Base-by-base conservation (phyloP, 768 basidiomycete genomes). In the Kwoniella dendrophila region DNA sequence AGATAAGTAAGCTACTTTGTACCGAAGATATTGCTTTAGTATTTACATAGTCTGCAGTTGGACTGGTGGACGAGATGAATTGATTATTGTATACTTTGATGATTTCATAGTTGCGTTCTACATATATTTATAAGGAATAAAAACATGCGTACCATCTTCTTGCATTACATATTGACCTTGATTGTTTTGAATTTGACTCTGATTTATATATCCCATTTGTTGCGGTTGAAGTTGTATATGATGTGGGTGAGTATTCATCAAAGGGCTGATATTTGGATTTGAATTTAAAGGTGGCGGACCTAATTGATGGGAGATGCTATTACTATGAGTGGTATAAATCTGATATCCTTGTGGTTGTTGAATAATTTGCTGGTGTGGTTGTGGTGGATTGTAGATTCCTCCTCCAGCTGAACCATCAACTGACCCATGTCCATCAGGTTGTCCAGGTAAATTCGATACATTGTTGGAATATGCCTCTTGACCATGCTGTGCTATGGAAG, bases 61-160 rank as follows among this genome's bases (percentile, higher is more conserved):
- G n/a, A n/a, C n/a, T n/a, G n/a, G n/a, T 30, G 33, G 16, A 36
- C 34, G 34, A 16, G 16, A 36, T 36, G 34, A 36, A 36, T 16
- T 7, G 34, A 36, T 8, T 36, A 36, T 36, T 36, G 8, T 16
- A 8, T 16, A 36, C 7, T 8, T 7, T 36, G 7, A 36, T 36
- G 7, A 8, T 36, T 7, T 8, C 34, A 36, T 36, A 8, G n/a
- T 36, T 36, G 16, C 34, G 20, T 43, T 18, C 27, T 49, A 62
- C 60, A 45, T 47, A 12, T 45, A 24, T 30, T 16, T 26, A 26
- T 48, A 62, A 8, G 52, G 60, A 2, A 62, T 53, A 45, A 53
- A 62, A n/a, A 62, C 43, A 22, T 62, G 60, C 32, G 53, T 38
- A 4, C 60, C 60, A 50, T 62, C 60, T 29, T 47, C 53, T 45